Conservation (phyloP, 73 alveolate species). For the Durusdinium trenchii region DNA sequence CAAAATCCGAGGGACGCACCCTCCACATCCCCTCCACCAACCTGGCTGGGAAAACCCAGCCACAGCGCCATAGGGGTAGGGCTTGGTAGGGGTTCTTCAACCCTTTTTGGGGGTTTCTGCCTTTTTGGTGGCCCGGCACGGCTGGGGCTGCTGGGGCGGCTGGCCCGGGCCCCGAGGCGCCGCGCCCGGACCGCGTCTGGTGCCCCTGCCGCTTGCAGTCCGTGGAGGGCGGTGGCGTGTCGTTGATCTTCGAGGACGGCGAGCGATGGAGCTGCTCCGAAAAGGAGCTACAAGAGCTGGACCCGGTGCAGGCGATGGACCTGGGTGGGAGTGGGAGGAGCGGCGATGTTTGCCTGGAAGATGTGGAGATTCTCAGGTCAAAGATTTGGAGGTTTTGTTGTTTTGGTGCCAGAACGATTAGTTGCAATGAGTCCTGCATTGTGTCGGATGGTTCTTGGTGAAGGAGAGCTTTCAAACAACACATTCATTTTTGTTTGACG, state of each 20-base stretch:
- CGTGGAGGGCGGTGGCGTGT: constrained; percentile 10
- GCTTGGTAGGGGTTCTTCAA: no score
- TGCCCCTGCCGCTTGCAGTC: constrained; percentile 70
- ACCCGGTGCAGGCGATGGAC: neutral
- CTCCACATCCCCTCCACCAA: no score
- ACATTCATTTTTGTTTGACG: neutral
- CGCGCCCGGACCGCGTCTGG: constrained; percentile 32
- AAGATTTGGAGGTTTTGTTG: neutral
- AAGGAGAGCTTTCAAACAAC: neutral
- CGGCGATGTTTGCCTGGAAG: no score
- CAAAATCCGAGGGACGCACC: no score
- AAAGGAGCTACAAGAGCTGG: neutral
- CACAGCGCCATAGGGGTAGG: no score
- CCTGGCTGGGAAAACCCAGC: no score
- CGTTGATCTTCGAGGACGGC: constrained; percentile 32
- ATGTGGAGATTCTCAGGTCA: no score
- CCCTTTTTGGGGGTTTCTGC: no score
- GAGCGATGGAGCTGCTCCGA: neutral
- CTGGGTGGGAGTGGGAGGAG: neutral
- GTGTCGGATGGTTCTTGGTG: neutral
- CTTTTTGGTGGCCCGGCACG: no score
- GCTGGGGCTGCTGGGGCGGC: no score
- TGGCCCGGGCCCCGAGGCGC: neutral
- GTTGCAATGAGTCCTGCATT: neutral
- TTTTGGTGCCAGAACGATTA: neutral